Base-by-base conservation (phyloP, 73 alveolate species). In the Paramecium primaurelia region DNA sequence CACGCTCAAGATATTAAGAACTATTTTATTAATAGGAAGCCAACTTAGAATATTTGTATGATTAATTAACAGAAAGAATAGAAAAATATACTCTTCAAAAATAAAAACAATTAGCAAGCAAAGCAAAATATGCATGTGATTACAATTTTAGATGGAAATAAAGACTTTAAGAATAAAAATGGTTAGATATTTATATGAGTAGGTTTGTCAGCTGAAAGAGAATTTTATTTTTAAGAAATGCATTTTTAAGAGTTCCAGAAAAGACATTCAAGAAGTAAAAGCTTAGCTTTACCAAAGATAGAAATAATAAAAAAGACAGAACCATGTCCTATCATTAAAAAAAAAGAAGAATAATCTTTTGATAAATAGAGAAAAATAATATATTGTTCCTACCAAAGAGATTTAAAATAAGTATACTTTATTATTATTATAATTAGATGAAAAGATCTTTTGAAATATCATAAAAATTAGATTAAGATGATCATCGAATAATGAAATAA, bases 101-200 rank as follows among this genome's bases (percentile, higher is more conserved):
- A 40, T 73, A 37, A 73, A 73, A 73, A 40, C 47, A 73, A 40
- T 30, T 73, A n/a, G 36, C 28, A 36, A 34, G 38, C 47, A 73
- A 73, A 73, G 87, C 87, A 11, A 73, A 73, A 38, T 73, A 73
- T 73, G 87, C 87, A 16, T 37, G 87, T 73, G 87, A 73, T 40
- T 73, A 73, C 20, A 73, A 73, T 40, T 73, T 37, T 38, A 73
- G 59, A 73, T 73, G 87, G 87, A 73, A 73, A 14, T 73, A 73
- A 73, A 34, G 87, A 73, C 47, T 73, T 8, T 37, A 73, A 73
- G 87, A 73, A 73, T 11, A 73, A 73, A 73, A 73, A 40, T 36
- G 87, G 87, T 73, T 30, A 37, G 59, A 30, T 8, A 36, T 37
- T 32, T 14, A 36, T 8, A 73, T 73, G 58, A 73, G 87, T 37